phyloP scores from a whole-genome alignment of 306 rosid genomes.

The Herpetospermum pedunculosum region DNA sequence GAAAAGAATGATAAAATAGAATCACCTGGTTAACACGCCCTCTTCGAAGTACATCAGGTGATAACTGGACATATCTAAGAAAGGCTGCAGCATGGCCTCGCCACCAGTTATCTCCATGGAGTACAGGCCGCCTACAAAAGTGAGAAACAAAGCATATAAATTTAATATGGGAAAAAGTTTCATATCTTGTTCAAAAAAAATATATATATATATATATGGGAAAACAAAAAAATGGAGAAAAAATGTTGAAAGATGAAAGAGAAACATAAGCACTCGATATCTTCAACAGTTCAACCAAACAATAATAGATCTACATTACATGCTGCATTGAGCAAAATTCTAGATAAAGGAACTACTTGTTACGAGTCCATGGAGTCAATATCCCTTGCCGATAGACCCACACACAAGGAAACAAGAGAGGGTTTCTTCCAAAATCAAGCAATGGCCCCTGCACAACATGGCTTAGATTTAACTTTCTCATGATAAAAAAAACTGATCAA shows the following conservation, averaged over 20 bases:
- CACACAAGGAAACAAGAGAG: constrained; percentile 59
- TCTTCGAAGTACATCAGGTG: constrained; percentile 65
- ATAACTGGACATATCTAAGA: constrained; percentile 50
- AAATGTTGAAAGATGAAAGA: neutral
- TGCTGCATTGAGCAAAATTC: constrained; percentile 23
- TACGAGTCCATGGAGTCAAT: constrained; percentile 75
- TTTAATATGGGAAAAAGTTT: neutral
- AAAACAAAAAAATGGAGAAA: neutral
- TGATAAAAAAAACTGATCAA: neutral
- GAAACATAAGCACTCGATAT: neutral
- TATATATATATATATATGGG: too few relatives aligned
- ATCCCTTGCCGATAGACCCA: constrained; percentile 90
- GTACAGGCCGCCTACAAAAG: constrained; percentile 49
- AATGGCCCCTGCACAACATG: constrained; percentile 71
- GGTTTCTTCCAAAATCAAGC: constrained; percentile 88
- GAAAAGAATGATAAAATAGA: neutral
- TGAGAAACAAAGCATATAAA: constrained; percentile 15
- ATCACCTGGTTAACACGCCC: constrained; percentile 88
- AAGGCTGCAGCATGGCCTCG: constrained; percentile 96
- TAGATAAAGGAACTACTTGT: constrained; percentile 44
- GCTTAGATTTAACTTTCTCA: constrained; percentile 2
- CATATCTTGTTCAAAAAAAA: too few relatives aligned
- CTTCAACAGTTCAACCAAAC: neutral
- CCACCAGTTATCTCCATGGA: constrained; percentile 95
- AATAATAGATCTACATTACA: constrained; percentile 5